Evolutionary conservation across 495 filamentous ascomycete species (phyloP), one percentile per base, ranked within the genome.

Genomic region (Arthonia radiata): DNA sequence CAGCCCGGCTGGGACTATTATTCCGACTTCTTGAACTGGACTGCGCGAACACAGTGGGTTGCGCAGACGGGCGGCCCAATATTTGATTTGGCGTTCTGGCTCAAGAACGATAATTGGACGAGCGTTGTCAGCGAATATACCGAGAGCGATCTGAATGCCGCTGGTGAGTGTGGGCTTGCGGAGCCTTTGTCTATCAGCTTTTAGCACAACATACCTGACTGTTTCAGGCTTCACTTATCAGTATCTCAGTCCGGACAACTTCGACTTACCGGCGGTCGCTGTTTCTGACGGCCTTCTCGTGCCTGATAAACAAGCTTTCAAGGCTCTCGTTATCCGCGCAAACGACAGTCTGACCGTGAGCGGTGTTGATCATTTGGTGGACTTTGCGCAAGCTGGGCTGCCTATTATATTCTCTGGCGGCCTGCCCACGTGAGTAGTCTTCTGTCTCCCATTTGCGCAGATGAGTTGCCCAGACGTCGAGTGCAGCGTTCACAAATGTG

Each of bases 221-320:
- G 7, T 22, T 22, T 7, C 6, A 51, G 57, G 56, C 1, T 61
- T 44, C 32, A 50, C 53, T 0, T 54, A 58, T 31, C 46, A 53
- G n/a, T 61, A 64, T 33, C 41, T 61, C 1, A 48, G 48, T 1
- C 48, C 56, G 0, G 52, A 53, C 18, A 61, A 64, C 34, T 46
- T 60, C 19, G 39, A 39, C 7, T 40, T 54, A 2, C 33, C 41
- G 0, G 27, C 40, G 13, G 48, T 52, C 2, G 22, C 24, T 7
- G 50, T 60, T 0, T 32, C 29, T 7, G 35, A 52, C 29, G 41
- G 40, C 4, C 30, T 33, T 1, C 37, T 64, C 12, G 54, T 45
- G 0, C 46, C 51, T 0, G 35, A 53, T 23, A 42, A 44, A 1
- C 55, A 47, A 3, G 44, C 37, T 5, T 60, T 49, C 37, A 52